Evolutionary conservation across 2,329 filamentous ascomycete genomes (phyloP), one percentile per base, ranked within the genome.

Genomic region (Epichloe scottii): DNA sequence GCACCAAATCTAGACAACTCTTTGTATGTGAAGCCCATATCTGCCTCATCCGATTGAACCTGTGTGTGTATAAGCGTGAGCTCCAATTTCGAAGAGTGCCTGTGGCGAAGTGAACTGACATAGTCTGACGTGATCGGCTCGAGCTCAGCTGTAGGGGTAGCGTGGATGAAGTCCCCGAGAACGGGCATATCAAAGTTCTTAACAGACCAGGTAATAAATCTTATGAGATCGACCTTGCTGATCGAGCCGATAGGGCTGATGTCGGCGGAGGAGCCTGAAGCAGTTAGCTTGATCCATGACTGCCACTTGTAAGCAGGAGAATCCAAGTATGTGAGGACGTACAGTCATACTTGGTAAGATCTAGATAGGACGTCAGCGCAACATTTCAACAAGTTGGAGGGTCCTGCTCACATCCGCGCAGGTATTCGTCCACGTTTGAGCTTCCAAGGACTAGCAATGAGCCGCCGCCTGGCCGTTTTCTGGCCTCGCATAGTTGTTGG

Each of bases 221-320:
- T 64, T 60, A 82, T 84, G 2, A 85, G 71, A 57, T 87, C 84
- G 2, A 74, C 78, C 62, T 87, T 87, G 41, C 54, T 55, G 4
- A 62, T 54, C 1, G 55, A 56, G 57, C 60, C 58, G 3, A 62
- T 58, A 0, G 60, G 60, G 38, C 57, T 60, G 2, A 62, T 43
- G 19, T 80, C 76, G 0, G 73, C 76, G 5, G 68, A 73, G 57
- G 51, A 57, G 33, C 44, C 43, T 48, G 12, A 4, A 26, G 15
- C 3, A 3, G 19, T 50, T 34, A 49, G 45, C 21, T 51, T 33
- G 4, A 21, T 37, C n/a, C 15, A 19, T n/a, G 8, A n/a, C 12
- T 14, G 41, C 5, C 11, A 15, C 8, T 8, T 12, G 23, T 4
- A 42, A 2, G 17, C 11, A 17, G 8, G 14, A 17, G 17, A 30